These are phyloP conservation scores for Proliferodiscus dingleyae DNA, from an alignment of 2,329 filamentous ascomycete species.

Conservation along the genomic window DNA sequence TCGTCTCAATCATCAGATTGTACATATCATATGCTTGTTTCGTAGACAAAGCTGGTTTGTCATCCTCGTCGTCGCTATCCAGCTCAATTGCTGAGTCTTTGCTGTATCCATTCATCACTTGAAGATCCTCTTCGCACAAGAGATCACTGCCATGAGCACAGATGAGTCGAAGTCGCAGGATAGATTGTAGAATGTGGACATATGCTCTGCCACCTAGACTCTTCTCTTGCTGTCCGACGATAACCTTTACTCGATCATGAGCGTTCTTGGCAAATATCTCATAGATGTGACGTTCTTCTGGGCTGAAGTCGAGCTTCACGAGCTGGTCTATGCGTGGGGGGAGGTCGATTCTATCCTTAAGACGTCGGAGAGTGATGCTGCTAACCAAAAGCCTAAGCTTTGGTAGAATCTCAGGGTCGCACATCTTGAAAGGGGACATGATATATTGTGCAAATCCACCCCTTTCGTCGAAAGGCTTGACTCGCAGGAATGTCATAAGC, in stretches of 20 bases:
- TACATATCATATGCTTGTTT: slow-evolving; percentile 82
- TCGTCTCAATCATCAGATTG: slow-evolving; percentile 75
- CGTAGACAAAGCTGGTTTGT: slow-evolving; percentile 54
- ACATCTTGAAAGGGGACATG: slow-evolving; percentile 78
- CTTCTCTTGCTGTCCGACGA: slow-evolving; percentile 60
- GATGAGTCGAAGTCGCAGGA: slow-evolving; percentile 81
- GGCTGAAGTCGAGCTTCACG: slow-evolving; percentile 68
- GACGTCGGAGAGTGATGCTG: slow-evolving; percentile 84
- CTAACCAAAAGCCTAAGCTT: slow-evolving; percentile 87
- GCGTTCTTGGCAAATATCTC: slow-evolving; percentile 80
- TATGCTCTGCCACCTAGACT: slow-evolving; percentile 81
- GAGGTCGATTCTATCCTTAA: slow-evolving; percentile 87
- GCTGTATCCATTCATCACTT: slow-evolving; percentile 74
- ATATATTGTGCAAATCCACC: slow-evolving; percentile 75
- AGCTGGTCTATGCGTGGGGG: slow-evolving; percentile 69
- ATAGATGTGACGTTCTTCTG: slow-evolving; percentile 72
- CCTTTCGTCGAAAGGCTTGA: slow-evolving; percentile 80
- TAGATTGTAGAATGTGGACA: slow-evolving; percentile 87
- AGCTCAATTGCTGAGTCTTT: slow-evolving; percentile 83
- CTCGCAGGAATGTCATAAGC: slow-evolving; percentile 76
- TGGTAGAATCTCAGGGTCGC: slow-evolving; percentile 75
- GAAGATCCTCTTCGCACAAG: slow-evolving; percentile 76
- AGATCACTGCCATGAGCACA: slow-evolving; percentile 94
- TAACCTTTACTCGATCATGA: slow-evolving; percentile 70
- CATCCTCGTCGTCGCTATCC: slow-evolving; percentile 62